Evolutionary conservation across 1,284 basidiomycete species (phyloP), one percentile per base, ranked within the genome.

Genomic region (Sanghuangporus weigelae): DNA sequence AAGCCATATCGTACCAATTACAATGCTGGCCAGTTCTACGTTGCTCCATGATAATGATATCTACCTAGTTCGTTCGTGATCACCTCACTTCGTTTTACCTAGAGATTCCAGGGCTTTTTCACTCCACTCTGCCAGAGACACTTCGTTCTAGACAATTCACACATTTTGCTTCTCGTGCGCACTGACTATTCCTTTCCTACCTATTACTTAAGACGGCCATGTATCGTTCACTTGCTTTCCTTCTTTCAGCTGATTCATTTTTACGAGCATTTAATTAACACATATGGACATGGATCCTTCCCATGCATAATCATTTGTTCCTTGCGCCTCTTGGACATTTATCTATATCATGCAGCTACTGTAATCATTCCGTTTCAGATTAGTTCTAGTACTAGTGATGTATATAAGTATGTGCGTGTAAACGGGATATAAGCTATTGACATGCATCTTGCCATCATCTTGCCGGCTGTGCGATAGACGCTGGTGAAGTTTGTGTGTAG

Each of bases 1-100:
- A 57, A 65, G 12, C 23, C 59, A 21, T 65, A 62, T 46, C 55
- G 39, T 21, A 49, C 42, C 26, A 58, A 44, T 36, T 65, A 62
- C 42, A 35, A 16, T 48, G 44, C 40, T 11, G 46, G 35, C 42
- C 59, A 57, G 26, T 65, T 58, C 50, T 65, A 60, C 59, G 55
- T 51, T 49, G 44, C 63, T 31, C 63, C 58, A 55, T 59, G 51
- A 60, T 40, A 63, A n/a, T 42, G 35, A 7, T 42, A 42, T n/a
- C 44, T n/a, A 11, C 16, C 7, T 14, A 53, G 44, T 21, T 21
- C 19, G 44, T 21, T 21, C 19, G 48, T 21, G 23, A 16, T 49
- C n/a, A 54, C 53, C 53, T 11, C 53, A 39, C 5, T 53, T 53
- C 23, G 21, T 23, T 26, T 21, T 16, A 16, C 1, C 19, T 36